phyloP scores from a whole-genome alignment of 164 flowering plant species.

The Piper betle region DNA sequence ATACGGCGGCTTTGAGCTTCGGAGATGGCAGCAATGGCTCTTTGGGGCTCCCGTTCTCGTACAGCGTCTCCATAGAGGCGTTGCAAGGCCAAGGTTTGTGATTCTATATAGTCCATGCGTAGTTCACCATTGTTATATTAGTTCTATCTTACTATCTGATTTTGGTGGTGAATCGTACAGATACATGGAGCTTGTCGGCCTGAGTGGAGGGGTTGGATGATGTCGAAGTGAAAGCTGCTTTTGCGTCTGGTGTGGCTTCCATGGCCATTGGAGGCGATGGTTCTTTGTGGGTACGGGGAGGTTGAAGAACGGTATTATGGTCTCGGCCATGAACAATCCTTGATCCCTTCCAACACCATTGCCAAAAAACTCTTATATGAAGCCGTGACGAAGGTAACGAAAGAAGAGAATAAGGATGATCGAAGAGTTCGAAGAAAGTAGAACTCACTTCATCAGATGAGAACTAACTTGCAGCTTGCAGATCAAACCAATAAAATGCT shows the following conservation, averaged over 20 bases:
- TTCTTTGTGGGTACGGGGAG: constrained; percentile 88
- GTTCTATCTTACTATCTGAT: background rate
- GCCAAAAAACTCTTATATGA: too few relatives aligned
- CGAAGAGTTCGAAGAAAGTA: too few relatives aligned
- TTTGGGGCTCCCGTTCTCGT: constrained; percentile 43
- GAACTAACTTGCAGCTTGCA: too few relatives aligned
- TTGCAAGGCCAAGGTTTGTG: constrained; percentile 31
- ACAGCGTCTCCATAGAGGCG: constrained; percentile 56
- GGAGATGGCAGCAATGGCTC: constrained; percentile 92
- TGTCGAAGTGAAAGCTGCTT: constrained; percentile 48
- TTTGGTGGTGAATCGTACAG: constrained; percentile 20
- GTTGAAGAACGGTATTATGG: too few relatives aligned
- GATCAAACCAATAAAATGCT: too few relatives aligned
- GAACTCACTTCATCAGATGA: too few relatives aligned
- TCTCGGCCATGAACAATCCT: too few relatives aligned
- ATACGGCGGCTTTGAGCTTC: constrained; percentile 43
- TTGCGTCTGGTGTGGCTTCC: constrained; percentile 85
- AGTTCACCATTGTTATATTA: background rate
- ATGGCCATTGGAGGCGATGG: constrained; percentile 81
- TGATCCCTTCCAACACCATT: too few relatives aligned
- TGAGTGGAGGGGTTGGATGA: constrained; percentile 48
- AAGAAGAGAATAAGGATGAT: too few relatives aligned
- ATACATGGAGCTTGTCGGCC: constrained; percentile 56
- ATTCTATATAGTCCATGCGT: background rate
- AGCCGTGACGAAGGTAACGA: too few relatives aligned